phyloP scores from a whole-genome alignment of 257 asterid genomes.

The Forsythia viridissima region DNA sequence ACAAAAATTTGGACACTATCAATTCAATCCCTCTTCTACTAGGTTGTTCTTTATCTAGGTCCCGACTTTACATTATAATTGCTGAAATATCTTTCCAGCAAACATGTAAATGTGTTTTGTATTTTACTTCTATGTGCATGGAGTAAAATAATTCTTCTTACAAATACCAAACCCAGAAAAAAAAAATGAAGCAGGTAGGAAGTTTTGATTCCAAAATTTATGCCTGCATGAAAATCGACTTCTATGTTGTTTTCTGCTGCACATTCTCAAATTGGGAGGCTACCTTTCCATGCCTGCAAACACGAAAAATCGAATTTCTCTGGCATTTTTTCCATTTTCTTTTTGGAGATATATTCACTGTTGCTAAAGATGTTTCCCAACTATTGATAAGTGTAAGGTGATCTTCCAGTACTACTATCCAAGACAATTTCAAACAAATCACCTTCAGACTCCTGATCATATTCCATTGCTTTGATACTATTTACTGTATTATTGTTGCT shows the following conservation, averaged over 20 bases:
- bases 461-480: conserved; percentile 40
- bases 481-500: conserved; percentile 52
- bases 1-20: too few species aligned
- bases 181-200: background rate
- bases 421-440: conserved; percentile 85
- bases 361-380: background rate
- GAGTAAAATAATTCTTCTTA: background rate
- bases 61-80: background rate
- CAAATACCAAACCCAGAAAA: background rate
- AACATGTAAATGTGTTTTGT: background rate
- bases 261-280: too few species aligned
- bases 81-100: background rate
- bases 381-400: conserved; percentile 43
- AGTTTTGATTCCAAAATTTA: background rate
- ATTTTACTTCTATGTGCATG: background rate
- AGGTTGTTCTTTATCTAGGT: too few species aligned
- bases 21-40: too few species aligned
- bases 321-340: background rate
- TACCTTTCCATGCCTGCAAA: background rate
- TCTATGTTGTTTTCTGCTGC: too few species aligned
- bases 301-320: background rate
- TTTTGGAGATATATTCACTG: background rate
- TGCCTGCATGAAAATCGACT: background rate
- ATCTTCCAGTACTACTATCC: conserved; percentile 55
- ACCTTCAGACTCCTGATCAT: conserved; percentile 80